phyloP scores from a whole-genome alignment of 129 eudicot genomes.

The Chrysanthemum seticuspe region DNA sequence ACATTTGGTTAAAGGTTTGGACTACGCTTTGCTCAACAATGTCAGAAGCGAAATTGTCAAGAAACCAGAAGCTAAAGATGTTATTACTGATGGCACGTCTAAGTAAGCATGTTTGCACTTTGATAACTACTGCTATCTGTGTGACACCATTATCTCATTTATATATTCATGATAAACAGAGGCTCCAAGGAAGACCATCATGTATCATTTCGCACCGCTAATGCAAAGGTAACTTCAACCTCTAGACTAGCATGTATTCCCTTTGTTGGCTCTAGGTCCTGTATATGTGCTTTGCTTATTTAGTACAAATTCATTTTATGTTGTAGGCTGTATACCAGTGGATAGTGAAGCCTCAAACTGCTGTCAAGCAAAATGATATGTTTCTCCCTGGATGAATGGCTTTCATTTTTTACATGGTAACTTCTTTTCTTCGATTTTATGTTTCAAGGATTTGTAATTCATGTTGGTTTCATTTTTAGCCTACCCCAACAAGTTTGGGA shows the following conservation, averaged over 20 bases:
- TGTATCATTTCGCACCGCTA: slow-evolving; percentile 80
- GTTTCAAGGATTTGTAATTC: neutral
- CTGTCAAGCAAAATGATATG: slow-evolving; percentile 80
- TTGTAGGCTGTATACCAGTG: slow-evolving; percentile 85
- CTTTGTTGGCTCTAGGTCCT: neutral
- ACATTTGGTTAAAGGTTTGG: slow-evolving; percentile 95
- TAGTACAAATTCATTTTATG: slow-evolving; percentile 10
- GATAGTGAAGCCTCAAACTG: slow-evolving; percentile 86
- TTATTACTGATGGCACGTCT: slow-evolving; percentile 49
- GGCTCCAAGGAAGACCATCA: slow-evolving; percentile 72
- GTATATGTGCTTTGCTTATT: slow-evolving; percentile 14
- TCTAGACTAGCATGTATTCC: neutral
- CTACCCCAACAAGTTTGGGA: neutral
- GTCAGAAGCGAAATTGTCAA: slow-evolving; percentile 94
- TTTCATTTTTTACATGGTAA: slow-evolving; percentile 84
- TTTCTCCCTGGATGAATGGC: slow-evolving; percentile 98
- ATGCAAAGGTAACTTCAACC: slow-evolving; percentile 62
- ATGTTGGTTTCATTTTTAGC: no score
- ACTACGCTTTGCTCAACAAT: slow-evolving; percentile 87
- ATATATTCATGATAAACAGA: slow-evolving; percentile 41
- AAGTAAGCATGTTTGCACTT: slow-evolving; percentile 37
- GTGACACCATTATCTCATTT: slow-evolving; percentile 10
- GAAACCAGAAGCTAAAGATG: slow-evolving; percentile 76
- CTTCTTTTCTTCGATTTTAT: neutral
- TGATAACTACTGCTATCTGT: neutral